Percentiles rank a stretch among this genome's conserved stretches.
Evolutionary conservation across 2,329 filamentous ascomycete genomes (phyloP).

Genomic region (Fusarium siculi): DNA sequence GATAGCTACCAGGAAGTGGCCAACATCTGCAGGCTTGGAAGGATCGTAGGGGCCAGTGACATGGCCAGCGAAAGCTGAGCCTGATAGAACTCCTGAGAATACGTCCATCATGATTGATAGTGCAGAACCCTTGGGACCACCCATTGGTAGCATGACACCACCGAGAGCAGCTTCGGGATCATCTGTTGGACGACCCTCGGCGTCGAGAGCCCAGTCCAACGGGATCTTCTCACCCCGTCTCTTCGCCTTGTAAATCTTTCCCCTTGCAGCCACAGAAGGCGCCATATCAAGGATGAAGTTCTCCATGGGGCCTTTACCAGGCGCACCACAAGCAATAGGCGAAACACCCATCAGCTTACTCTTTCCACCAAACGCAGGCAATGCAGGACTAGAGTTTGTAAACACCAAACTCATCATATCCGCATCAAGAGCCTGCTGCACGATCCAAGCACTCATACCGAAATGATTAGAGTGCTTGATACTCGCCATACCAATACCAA

Average conservation of each 20-base stretch:
- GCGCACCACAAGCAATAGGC: conserved; percentile 80
- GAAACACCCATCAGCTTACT: conserved; percentile 78
- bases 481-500: conserved; percentile 80
- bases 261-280: conserved; percentile 74
- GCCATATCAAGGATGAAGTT: conserved; percentile 81
- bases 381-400: conserved; percentile 76
- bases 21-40: conserved; percentile 74
- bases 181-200: conserved; percentile 73
- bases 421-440: conserved; percentile 79
- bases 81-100: conserved; percentile 82
- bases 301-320: conserved; percentile 63
- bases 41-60: conserved; percentile 82
- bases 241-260: conserved; percentile 78
- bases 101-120: conserved; percentile 90
- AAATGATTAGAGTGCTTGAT: conserved; percentile 85
- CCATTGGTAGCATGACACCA: conserved; percentile 88
- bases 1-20: conserved; percentile 78
- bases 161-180: conserved; percentile 77
- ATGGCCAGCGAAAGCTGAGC: conserved; percentile 80
- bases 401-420: conserved; percentile 77
- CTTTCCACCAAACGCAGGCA: conserved; percentile 76
- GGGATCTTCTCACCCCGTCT: conserved; percentile 76
- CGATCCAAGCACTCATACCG: conserved; percentile 84
- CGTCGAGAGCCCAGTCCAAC: conserved; percentile 78
- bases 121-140: conserved; percentile 82